These are phyloP conservation scores for Pilaira anomala DNA, from an alignment of 192 early-diverging fungal species.

Conservation along the genomic window DNA sequence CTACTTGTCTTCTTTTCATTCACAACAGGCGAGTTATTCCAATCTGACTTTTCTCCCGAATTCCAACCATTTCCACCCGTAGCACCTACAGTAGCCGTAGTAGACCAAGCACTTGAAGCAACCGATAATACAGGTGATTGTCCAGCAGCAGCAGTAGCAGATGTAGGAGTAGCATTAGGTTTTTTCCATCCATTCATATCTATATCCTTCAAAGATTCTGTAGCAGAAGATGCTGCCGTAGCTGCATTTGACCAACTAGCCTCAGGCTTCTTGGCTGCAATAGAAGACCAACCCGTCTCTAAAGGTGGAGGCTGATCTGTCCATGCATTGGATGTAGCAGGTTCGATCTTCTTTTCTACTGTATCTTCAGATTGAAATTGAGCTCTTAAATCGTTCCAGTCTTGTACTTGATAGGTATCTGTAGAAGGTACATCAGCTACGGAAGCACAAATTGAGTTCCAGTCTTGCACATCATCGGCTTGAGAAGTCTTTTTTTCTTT, in stretches of 20 bases:
- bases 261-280: background rate
- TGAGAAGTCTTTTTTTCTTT: background rate
- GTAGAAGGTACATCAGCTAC: background rate
- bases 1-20: too few species aligned
- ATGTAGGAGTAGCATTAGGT: background rate
- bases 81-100: too few species aligned
- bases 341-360: background rate
- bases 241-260: background rate
- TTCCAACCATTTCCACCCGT: too few species aligned
- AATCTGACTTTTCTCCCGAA: too few species aligned
- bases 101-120: background rate
- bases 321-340: background rate
- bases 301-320: background rate
- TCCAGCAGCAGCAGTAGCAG: background rate
- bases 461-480: background rate
- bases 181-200: background rate
- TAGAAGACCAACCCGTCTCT: background rate
- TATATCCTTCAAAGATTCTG: background rate
- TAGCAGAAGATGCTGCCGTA: background rate
- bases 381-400: background rate
- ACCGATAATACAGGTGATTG: background rate
- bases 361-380: background rate
- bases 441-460: background rate
- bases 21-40: too few species aligned
- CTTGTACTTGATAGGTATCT: background rate